Evolutionary conservation across 768 basidiomycete species (phyloP), one percentile per base, ranked within the genome.

Genomic region (Trametes meyenii): DNA sequence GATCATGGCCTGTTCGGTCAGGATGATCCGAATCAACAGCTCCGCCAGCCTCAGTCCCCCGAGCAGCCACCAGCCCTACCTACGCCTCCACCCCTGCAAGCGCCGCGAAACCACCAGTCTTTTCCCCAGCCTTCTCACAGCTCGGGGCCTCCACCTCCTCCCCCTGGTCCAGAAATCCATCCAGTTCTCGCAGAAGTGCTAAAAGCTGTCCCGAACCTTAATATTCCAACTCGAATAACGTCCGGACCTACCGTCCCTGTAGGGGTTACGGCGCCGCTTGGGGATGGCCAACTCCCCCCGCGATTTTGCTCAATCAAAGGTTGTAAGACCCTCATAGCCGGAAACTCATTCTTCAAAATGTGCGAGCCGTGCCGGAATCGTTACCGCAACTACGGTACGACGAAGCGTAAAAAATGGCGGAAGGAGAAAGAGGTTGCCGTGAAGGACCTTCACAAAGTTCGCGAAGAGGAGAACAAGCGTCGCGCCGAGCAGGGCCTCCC

Each of bases 321-420:
- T 13, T 85, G 84, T 71, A 83, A 81, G 65, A 71, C 71, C 5
- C 66, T 77, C 57, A 75, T 85, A 29, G 70, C 77, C 23, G 76
- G 81, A 67, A 67, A 62, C 63, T 74, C 66, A 12, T 62, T 66
- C 59, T 67, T 67, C 57, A 70, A 67, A 62, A 71, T 67, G 64
- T 69, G 65, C 52, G 52, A 65, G 17, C 45, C 76, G 0, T 85
- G 84, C 66, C 76, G 84, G 23, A 70, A 74, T 35, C 75, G 81
- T 10, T 84, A 84, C 69, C 77, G 81, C 50, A 73, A 67, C 36
- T 85, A 85, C 57, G 83, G 83, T 0, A 81, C 71, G 50, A 84
- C 82, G 1, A 85, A 84, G 68, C 80, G 84, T 17, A 76, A 76
- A 2, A 85, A 84, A 64, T 81, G 80, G 81, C 82, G 79, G 66